These are phyloP conservation scores for Suzukiozyma palmioleophila DNA, from an alignment of 1,139 yeast species.

Conservation along the genomic window DNA sequence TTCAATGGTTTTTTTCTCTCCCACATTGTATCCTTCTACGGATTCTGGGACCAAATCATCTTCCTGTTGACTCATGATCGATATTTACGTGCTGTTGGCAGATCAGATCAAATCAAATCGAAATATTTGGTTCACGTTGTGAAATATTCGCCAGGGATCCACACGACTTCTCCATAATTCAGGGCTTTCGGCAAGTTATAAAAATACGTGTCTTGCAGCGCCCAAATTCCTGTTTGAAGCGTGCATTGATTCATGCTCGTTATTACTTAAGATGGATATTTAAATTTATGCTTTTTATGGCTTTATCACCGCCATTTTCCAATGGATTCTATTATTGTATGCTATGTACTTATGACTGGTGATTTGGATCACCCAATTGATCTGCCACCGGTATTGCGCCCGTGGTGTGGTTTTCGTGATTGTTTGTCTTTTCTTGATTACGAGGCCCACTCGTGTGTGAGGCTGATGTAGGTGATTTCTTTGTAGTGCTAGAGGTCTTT, in stretches of 20 bases:
- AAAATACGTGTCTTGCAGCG: too few relatives aligned
- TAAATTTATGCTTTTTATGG: too few relatives aligned
- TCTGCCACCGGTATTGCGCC: too few relatives aligned
- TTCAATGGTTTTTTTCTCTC: conserved; percentile 80
- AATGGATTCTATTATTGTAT: not conserved
- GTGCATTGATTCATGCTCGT: too few relatives aligned
- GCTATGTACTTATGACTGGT: not conserved
- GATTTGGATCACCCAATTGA: too few relatives aligned
- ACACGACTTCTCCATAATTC: not conserved
- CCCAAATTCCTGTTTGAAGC: too few relatives aligned
- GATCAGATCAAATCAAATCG: not conserved
- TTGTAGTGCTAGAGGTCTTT: not conserved
- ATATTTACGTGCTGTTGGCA: not conserved
- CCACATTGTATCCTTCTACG: conserved; percentile 68
- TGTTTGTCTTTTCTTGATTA: not conserved
- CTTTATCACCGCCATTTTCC: too few relatives aligned
- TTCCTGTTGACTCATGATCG: conserved; percentile 16
- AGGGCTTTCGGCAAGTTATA: not conserved
- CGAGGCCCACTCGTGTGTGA: not conserved
- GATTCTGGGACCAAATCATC: conserved; percentile 65
- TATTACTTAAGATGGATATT: too few relatives aligned
- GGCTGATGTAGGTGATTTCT: not conserved
- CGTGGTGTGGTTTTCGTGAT: too few relatives aligned
- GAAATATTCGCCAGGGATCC: not conserved
- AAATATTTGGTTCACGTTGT: too few relatives aligned